Evolutionary conservation across 768 basidiomycete species (phyloP), one percentile per base, ranked within the genome.

Genomic region (Fomitopsis pulvina): DNA sequence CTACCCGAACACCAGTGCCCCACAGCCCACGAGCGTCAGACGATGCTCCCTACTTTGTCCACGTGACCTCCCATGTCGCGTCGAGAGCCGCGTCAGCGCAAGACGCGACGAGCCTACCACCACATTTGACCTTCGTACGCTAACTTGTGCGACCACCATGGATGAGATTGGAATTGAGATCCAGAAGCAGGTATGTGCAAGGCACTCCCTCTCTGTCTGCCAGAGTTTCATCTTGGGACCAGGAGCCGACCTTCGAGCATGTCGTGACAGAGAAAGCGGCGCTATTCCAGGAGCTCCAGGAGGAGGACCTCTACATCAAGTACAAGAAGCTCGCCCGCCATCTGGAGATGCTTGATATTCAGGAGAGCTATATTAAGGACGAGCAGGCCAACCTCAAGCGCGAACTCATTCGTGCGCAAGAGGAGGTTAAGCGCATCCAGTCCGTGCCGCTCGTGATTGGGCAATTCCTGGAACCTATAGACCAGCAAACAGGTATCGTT

Each of bases 371-470:
- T 66, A 96, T 99, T 69, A 95, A 98, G 66, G 95, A 99, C 60
- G 96, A 99, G 67, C 94, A 96, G 61, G 90, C 90, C 14, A 97
- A 97, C 63, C 81, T 99, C 49, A 95, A 98, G 68, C 85, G 95
- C 44, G 96, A 99, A 69, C 85, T 99, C 53, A 88, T 98, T 57
- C 91, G 96, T 50, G 96, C 96, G 0, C 96, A 99, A 64, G 96
- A 99, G 67, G 96, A 99, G 71, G 96, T 99, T 64, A 96, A 97
- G 71, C 89, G 96, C 51, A 99, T 99, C 66, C 93, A 98, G 71
- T 91, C 91, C 47, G 96, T 99, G 5, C 96, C 96, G 0, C 83
- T 99, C 14, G 96, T 99, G 64, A 99, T 99, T 62, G 96, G 96
- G 50, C 96, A 99, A 68, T 99, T 99, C 74, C 81, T 98, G 29